Evolutionary conservation across 495 filamentous ascomycete species (phyloP).

Genomic region (Collariella sp.): DNA sequence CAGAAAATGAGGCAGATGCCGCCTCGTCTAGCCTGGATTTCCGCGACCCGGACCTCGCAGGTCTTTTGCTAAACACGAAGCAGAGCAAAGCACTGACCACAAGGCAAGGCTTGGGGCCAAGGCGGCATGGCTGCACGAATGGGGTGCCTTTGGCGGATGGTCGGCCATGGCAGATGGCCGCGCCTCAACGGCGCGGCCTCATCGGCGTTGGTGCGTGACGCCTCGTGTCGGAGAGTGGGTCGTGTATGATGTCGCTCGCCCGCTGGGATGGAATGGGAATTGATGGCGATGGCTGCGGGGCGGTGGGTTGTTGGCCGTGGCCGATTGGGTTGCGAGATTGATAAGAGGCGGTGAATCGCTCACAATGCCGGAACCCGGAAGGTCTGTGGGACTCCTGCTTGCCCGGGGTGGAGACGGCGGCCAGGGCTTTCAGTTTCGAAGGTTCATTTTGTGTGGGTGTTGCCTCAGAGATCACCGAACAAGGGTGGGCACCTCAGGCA

Average conservation of each 20-base stretch:
- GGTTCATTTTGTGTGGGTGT: too few relatives aligned
- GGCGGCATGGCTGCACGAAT: constrained; percentile 7
- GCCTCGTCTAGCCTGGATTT: neutral
- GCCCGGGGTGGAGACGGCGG: constrained; percentile 1
- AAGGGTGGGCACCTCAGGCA: too few relatives aligned
- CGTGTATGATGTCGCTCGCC: neutral
- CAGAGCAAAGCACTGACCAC: neutral
- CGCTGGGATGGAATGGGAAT: neutral
- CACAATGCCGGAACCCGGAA: constrained; percentile 12
- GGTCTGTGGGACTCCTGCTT: constrained; percentile 4
- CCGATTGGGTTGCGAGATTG: neutral
- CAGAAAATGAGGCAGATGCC: too few relatives aligned
- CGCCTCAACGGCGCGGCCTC: neutral
- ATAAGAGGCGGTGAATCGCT: constrained; percentile 11
- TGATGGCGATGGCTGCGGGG: neutral
- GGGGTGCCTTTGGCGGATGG: neutral
- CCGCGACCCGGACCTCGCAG: neutral
- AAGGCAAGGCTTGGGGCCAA: neutral
- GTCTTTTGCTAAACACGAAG: neutral
- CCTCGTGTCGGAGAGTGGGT: neutral
- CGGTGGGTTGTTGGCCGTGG: neutral
- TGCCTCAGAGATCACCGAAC: too few relatives aligned
- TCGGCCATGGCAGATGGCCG: neutral
- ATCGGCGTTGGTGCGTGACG: neutral
- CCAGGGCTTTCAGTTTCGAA: neutral